Conservation (phyloP, 805 yeast genomes). For the Starmerella powellii region DNA sequence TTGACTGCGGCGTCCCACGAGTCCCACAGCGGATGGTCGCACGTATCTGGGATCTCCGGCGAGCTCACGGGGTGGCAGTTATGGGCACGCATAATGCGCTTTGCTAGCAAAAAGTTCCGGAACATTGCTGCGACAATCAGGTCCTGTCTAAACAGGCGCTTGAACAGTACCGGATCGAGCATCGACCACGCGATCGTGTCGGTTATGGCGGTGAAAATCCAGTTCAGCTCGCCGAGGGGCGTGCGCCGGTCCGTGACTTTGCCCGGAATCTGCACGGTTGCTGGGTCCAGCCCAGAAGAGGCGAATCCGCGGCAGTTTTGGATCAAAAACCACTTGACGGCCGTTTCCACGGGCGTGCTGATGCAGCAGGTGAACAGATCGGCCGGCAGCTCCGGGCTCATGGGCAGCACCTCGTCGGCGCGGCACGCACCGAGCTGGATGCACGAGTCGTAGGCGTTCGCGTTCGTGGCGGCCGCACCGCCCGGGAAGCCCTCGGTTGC, state of each 20-base stretch:
- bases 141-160: constrained; percentile 84
- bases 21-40: constrained; percentile 89
- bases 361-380: constrained; percentile 91
- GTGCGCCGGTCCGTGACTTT: constrained; percentile 84
- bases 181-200: constrained; percentile 98
- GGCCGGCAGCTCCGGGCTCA: constrained; percentile 91
- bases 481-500: neutral
- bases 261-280: constrained; percentile 62
- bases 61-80: constrained; percentile 92
- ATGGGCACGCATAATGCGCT: constrained; percentile 82
- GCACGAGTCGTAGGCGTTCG: constrained; percentile 57
- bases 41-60: constrained; percentile 78
- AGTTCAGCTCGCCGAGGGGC: constrained; percentile 87
- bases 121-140: constrained; percentile 92
- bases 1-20: constrained; percentile 97
- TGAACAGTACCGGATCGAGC: constrained; percentile 75
- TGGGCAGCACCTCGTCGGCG: constrained; percentile 73
- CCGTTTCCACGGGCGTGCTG: constrained; percentile 90
- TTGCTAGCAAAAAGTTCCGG: constrained; percentile 83
- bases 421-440: constrained; percentile 89
- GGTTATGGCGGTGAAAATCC: constrained; percentile 96
- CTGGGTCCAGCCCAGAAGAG: constrained; percentile 30
- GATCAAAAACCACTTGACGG: constrained; percentile 81
- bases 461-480: no score
- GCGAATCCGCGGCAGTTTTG: constrained; percentile 43